Conservation (phyloP, 257 asterid species). For the Ligustrum vulgare region DNA sequence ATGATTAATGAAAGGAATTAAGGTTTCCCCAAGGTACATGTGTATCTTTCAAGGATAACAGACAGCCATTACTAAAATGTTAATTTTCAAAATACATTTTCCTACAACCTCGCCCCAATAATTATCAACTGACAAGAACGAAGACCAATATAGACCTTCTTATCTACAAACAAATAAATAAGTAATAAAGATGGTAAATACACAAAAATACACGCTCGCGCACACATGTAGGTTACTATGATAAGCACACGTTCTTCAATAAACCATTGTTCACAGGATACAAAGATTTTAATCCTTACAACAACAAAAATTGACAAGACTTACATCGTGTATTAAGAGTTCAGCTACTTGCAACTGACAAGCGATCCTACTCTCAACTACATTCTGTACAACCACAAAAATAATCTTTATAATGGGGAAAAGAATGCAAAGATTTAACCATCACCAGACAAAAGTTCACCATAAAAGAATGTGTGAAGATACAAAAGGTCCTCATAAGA, state of each 20-base stretch:
- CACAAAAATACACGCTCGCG: constrained; percentile 11
- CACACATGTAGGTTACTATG: background rate
- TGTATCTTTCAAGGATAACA: background rate
- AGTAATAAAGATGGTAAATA: background rate
- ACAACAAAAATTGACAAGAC: constrained; percentile 28
- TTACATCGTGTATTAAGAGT: constrained; percentile 78
- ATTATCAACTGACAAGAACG: background rate
- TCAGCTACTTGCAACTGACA: constrained; percentile 79
- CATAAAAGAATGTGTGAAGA: background rate
- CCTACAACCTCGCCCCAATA: background rate
- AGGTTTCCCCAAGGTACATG: background rate
- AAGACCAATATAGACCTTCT: background rate
- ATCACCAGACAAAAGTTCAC: background rate
- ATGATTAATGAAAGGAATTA: background rate
- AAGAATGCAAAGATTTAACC: constrained; percentile 14
- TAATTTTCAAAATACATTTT: background rate
- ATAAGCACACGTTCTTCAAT: background rate
- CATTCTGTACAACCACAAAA: constrained; percentile 50
- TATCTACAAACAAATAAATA: constrained; percentile 14
- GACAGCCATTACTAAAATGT: constrained; percentile 1
- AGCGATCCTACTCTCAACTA: constrained; percentile 76
- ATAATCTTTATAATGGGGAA: constrained; percentile 5
- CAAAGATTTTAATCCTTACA: constrained; percentile 11
- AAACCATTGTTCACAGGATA: constrained; percentile 11
- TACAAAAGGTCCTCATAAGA: background rate